Base-by-base conservation (phyloP, 2,329 filamentous ascomycete genomes). In the Diaporthe citri region DNA sequence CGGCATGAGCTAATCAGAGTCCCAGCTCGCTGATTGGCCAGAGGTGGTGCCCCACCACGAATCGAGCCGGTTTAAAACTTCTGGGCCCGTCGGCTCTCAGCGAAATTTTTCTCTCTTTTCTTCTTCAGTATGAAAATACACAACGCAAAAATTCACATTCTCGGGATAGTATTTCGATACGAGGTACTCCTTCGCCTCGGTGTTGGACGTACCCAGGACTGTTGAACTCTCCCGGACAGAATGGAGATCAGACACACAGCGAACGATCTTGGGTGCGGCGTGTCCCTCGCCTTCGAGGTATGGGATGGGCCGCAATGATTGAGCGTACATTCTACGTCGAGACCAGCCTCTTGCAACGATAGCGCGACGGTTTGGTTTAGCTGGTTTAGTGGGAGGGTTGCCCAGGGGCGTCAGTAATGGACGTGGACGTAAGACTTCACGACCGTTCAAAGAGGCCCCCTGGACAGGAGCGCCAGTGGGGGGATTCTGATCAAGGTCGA, bases 251-350 rank as follows among this genome's bases (percentile, higher is more conserved):
- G 84, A 77, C 78, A 77, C 79, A 83, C 82, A 85, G 80, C 84
- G 85, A 83, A 86, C 85, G 85, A 86, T 87, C 86, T 87, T 87
- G 86, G 86, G 86, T 87, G 86, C 86, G 86, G 84, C 83, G 85
- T 82, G 85, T 86, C 80, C 80, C 85, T 83, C 79, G 79, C 81
- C 82, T 74, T 75, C 51, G 59, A 79, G 82, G 81, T 74, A 79
- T 87, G 85, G 82, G 83, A 82, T 83, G 84, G 86, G 85, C 82
- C 86, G 86, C 86, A 87, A 87, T 87, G 86, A 87, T 87, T 86
- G 85, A 84, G 80, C 86, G 84, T 84, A 87, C 86, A 87, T 85
- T 69, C 36, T 41, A 36, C 43, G 17, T 69, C 64, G 64, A 41
- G 28, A 36, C n/a, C 4, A 69, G n/a, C 9, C 2, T 22, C 12